A percentile compares a stretch with the other conserved stretches of the same genome.
Conservation (phyloP, 805 yeast genomes). For the Candida fluviatilis region DNA sequence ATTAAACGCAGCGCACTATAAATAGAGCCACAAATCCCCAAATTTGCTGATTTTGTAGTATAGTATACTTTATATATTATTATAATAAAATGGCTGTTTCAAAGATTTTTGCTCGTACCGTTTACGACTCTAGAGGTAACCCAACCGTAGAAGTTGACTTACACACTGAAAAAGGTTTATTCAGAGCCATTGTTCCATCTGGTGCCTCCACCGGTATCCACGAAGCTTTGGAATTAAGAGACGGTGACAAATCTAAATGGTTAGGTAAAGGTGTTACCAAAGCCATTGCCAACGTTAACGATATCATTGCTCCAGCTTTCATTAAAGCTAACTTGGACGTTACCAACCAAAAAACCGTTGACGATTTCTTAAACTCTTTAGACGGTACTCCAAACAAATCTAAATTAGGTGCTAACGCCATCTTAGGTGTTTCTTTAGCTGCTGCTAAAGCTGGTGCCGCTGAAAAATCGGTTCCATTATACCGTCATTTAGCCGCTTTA, state of each 20-base stretch:
- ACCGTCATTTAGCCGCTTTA: constrained; percentile 82
- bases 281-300: constrained; percentile 96
- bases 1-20: too few relatives aligned
- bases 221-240: constrained; percentile 98
- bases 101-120: constrained; percentile 90
- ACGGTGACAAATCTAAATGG: constrained; percentile 97
- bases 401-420: constrained; percentile 98
- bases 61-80: too few relatives aligned
- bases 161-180: constrained; percentile 85
- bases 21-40: too few relatives aligned
- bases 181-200: constrained; percentile 98
- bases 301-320: constrained; percentile 90
- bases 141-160: constrained; percentile 99
- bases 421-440: constrained; percentile 96
- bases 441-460: constrained; percentile 99
- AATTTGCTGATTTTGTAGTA: too few relatives aligned
- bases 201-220: constrained; percentile 99
- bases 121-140: constrained; percentile 99
- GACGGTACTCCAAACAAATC: constrained; percentile 98
- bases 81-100: constrained; percentile 72
- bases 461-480: constrained; percentile 88
- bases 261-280: constrained; percentile 97
- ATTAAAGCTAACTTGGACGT: constrained; percentile 78
- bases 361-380: constrained; percentile 76
- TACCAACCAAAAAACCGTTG: constrained; percentile 81